Evolutionary conservation across 73 alveolate genomes (phyloP).

Genomic region (Paramecium tetraurelia): DNA sequence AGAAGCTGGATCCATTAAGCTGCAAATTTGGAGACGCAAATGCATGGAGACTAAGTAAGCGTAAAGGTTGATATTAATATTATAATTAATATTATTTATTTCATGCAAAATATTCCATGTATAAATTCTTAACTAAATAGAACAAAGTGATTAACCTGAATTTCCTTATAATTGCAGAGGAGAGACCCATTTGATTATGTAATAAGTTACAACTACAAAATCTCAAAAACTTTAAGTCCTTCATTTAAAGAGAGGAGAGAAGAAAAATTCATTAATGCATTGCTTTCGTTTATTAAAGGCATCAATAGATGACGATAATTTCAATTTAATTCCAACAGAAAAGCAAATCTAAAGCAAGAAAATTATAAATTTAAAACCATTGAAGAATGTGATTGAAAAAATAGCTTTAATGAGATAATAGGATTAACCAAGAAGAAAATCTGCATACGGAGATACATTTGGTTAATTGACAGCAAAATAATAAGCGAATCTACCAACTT

Average conservation of each 20-base stretch:
- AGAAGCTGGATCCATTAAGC: conserved; percentile 95
- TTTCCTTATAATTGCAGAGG: neutral
- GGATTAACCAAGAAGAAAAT: neutral
- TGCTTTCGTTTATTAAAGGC: neutral
- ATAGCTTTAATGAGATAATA: neutral
- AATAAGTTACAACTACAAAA: neutral
- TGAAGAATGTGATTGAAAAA: neutral
- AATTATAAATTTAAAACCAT: neutral
- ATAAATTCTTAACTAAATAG: neutral
- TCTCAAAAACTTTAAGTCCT: neutral
- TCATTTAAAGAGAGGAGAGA: neutral
- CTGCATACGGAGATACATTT: neutral
- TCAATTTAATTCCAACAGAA: neutral
- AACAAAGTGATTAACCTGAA: neutral
- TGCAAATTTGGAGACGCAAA: conserved; percentile 98
- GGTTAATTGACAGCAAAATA: neutral
- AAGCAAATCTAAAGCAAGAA: neutral
- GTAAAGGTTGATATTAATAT: conserved; percentile 82
- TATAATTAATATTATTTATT: neutral
- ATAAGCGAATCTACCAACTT: neutral
- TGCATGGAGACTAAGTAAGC: conserved; percentile 99
- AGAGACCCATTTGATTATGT: neutral
- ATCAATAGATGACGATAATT: neutral
- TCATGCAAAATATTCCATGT: neutral
- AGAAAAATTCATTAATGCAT: neutral